Evolutionary conservation across 2,329 filamentous ascomycete species (phyloP).

Genomic region (Colletotrichum sp.): DNA sequence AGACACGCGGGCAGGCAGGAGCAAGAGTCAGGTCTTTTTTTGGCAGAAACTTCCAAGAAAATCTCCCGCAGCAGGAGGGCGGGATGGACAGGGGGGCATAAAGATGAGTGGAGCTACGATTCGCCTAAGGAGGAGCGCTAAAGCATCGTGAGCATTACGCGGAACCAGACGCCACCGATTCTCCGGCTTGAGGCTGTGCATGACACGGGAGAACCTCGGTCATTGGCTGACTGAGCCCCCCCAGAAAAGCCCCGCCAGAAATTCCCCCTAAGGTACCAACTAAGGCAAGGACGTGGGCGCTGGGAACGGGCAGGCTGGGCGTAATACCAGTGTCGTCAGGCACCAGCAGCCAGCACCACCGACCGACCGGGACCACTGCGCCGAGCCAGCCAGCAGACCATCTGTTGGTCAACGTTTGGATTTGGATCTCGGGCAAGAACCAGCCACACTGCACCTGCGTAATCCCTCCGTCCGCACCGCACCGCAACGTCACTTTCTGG

Average conservation of each 20-base stretch:
- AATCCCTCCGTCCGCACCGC: conserved; percentile 20
- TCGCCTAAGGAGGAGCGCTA: conserved; percentile 9
- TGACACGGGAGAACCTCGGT: neutral
- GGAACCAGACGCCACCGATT: conserved; percentile 15
- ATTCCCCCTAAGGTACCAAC: neutral
- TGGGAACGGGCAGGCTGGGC: neutral
- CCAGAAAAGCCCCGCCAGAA: neutral
- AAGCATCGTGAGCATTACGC: conserved; percentile 17
- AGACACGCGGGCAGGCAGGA: neutral
- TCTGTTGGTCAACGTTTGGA: conserved; percentile 18
- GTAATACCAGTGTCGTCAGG: conserved; percentile 12
- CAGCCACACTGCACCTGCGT: conserved; percentile 24
- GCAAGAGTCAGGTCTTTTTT: neutral
- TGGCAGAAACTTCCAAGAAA: conserved; percentile 10
- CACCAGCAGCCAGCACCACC: conserved; percentile 1
- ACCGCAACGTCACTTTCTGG: conserved; percentile 20
- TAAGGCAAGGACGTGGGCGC: neutral
- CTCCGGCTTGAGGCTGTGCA: conserved; percentile 20
- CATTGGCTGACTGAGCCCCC: conserved; percentile 8
- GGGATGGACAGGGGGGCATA: conserved; percentile 14
- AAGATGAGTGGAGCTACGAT: neutral
- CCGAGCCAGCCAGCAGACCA: neutral
- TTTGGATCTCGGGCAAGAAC: conserved; percentile 22
- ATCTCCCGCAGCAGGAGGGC: conserved; percentile 5
- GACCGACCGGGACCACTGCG: neutral